Percentiles rank a stretch among this genome's conserved stretches.
Evolutionary conservation across 2,329 filamentous ascomycete species (phyloP).

Genomic region (Neofusicoccum sp.): DNA sequence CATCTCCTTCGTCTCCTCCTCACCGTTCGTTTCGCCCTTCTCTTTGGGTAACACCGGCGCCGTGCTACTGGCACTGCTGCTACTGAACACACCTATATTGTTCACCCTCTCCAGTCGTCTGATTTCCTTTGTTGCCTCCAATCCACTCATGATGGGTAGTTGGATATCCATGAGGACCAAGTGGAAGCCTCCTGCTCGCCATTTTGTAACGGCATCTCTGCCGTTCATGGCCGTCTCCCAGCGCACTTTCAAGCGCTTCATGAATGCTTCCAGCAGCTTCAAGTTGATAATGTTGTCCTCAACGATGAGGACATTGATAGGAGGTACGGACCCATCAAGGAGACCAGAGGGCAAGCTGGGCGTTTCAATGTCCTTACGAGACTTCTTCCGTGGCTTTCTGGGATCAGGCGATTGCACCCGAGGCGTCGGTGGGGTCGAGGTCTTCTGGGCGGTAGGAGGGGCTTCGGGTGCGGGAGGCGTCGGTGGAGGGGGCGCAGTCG

Average conservation of each 20-base stretch:
- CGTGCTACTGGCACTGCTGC: constrained; percentile 27
- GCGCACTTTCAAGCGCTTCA: constrained; percentile 91
- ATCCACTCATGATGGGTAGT: constrained; percentile 91
- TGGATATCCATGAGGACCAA: constrained; percentile 99
- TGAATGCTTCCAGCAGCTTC: constrained; percentile 89
- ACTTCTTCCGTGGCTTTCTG: constrained; percentile 50
- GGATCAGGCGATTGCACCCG: constrained; percentile 54
- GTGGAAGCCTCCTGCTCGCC: constrained; percentile 90
- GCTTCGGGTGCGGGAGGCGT: constrained; percentile 51
- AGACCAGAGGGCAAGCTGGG: constrained; percentile 57
- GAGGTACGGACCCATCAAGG: constrained; percentile 81
- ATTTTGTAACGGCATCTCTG: constrained; percentile 88
- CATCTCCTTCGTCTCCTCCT: constrained; percentile 37
- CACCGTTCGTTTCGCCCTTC: constrained; percentile 26
- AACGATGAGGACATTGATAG: constrained; percentile 96
- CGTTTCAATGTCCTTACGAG: constrained; percentile 37
- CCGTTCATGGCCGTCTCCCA: constrained; percentile 99
- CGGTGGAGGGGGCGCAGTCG: constrained; percentile 56
- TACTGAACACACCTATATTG: constrained; percentile 84
- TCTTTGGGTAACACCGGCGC: constrained; percentile 19
- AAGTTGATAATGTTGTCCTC: constrained; percentile 99
- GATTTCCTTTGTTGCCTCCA: constrained; percentile 95
- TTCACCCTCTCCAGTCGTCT: constrained; percentile 86
- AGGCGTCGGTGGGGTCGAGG: constrained; percentile 51
- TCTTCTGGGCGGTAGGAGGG: constrained; percentile 39